Base-by-base conservation (phyloP, 371 early-diverging fungal genomes). In the Apophysomyces sp. region DNA sequence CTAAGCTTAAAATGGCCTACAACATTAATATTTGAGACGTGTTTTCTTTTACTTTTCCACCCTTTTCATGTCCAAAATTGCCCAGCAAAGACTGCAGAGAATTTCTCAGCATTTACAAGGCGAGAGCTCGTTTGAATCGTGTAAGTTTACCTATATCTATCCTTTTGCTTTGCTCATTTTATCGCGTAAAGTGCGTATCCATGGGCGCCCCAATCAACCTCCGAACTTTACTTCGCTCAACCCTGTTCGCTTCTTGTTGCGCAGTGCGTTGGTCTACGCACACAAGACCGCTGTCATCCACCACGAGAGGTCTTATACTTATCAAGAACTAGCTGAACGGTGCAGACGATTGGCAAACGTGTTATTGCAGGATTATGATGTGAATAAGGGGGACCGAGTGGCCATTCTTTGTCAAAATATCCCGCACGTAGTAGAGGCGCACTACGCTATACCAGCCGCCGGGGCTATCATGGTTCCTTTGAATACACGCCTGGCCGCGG, bases 401-500 rank as follows among this genome's bases (percentile, higher is more conserved):
- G 90, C 81, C 0, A 60, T 88, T 24, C 66, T 90, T 9, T 80
- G 82, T 11, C 86, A 86, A 18, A 91, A 88, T 62, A 78, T 81
- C n/a, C 81, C 83, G 11, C 74, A 82, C 5, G 73, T 82, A 65
- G 70, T 87, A 6, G 89, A 90, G 29, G 84, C 86, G 0, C 82
- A 84, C 18, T 89, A 79, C 71, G 87, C 81, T 9, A 74, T 89
- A n/a, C 89, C 89, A 1, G 78, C 82, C 16, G 70, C 82, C 7
- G 82, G 84, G 18, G 89, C 77, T 4, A 74, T 88, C 29, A 65
- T 86, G 2, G 88, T 88, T 0, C 85, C 88, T 15, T 76, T 91
- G 61, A 91, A 91, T 61, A 81, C 85, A 4, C 80, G 89, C 6
- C 70, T 91, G 6, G 77, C 72, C 1, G 72, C 77, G 3, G 60